These are phyloP conservation scores for Pulicaria dysenterica DNA, from an alignment of 129 eudicot genomes.

Conservation along the genomic window DNA sequence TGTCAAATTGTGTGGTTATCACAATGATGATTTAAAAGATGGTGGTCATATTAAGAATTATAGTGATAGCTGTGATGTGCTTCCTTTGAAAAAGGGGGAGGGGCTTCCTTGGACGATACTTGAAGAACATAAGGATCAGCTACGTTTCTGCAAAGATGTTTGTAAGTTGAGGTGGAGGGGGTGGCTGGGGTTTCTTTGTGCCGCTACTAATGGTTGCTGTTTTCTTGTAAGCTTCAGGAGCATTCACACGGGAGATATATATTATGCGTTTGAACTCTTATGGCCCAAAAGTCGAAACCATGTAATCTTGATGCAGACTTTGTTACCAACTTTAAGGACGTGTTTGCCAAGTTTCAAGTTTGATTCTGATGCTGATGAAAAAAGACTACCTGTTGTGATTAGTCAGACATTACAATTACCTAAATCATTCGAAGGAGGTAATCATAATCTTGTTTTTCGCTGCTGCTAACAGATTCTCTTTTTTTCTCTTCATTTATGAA, in stretches of 20 bases:
- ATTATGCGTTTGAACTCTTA: conserved; percentile 18
- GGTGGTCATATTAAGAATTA: background rate
- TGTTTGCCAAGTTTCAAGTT: conserved; percentile 19
- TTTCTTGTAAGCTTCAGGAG: conserved; percentile 17
- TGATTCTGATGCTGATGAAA: conserved; percentile 17
- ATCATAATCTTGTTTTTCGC: too few relatives aligned
- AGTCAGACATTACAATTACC: too few relatives aligned
- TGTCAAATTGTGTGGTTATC: background rate
- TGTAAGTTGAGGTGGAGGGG: background rate
- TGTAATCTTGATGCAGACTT: background rate
- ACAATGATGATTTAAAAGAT: too few relatives aligned
- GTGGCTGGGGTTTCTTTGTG: background rate
- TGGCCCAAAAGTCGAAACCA: background rate
- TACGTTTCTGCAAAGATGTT: conserved; percentile 9
- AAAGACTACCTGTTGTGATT: background rate
- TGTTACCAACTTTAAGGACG: background rate
- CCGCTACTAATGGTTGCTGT: background rate
- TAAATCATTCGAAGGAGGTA: too few relatives aligned
- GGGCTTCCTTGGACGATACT: conserved; percentile 18
- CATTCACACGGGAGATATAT: background rate
- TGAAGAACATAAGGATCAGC: background rate
- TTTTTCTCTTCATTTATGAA: too few relatives aligned
- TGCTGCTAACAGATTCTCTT: too few relatives aligned
- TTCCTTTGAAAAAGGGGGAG: conserved; percentile 5
- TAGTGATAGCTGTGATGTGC: background rate